Base-by-base conservation (phyloP, 768 basidiomycete species). In the Suillus lakei region DNA sequence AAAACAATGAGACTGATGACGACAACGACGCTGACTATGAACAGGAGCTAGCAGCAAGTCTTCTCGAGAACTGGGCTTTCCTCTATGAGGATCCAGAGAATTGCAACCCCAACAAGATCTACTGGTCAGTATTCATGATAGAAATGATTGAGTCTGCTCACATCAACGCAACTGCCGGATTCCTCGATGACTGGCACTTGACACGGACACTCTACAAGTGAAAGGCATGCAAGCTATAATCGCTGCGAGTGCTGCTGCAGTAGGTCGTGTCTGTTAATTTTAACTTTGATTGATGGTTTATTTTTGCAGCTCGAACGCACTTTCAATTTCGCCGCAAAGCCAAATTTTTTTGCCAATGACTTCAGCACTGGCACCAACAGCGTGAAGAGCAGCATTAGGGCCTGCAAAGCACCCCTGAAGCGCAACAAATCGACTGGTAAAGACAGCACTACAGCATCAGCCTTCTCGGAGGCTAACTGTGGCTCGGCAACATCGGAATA, bases 61-160 rank as follows among this genome's bases (percentile, higher is more conserved):
- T 64, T 16, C 21, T 28, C 3, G 12, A 36, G 4, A 36, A 61
- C 5, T 65, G 44, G 21, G 15, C 26, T 6, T 68, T 68, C 61
- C 46, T 68, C 26, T 28, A 60, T 8, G 55, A 65, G 26, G 61
- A 68, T n/a, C 51, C 15, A 0, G 67, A 68, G 5, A 8, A 23
- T 8, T 30, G 26, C 4, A 23, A 34, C 26, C 38, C 41, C 2
- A 41, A 50, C 16, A 34, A 32, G 12, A 16, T 48, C n/a, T 66
- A 44, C 34, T 43, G 4, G 21, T 67, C 59, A 3, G 16, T n/a
- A 18, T 67, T 67, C 30, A 36, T 67, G 28, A 5, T 64, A 5
- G 62, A 67, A 34, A 46, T 67, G 21, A 36, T 67, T 23, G 28
- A 50, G n/a, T n/a, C 39, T 7, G 58, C 61, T 5, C 65, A 66